Base-by-base conservation (phyloP, 1,284 basidiomycete genomes). In the Trichosporon ovoides region DNA sequence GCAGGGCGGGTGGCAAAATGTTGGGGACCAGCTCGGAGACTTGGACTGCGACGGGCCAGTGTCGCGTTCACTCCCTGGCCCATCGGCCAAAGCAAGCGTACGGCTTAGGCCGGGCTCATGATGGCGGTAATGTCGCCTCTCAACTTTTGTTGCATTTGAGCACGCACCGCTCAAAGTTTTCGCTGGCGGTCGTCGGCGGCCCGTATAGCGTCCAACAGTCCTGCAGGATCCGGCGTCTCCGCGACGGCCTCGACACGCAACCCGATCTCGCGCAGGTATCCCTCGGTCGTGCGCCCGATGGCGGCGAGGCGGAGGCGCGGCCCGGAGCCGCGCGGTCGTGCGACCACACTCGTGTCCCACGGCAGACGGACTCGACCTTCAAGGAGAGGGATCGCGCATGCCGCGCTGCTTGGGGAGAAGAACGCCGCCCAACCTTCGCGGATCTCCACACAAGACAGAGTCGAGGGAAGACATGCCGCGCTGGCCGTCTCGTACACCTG, bases 371-470 rank as follows among this genome's bases (percentile, higher is more conserved):
- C 36, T 0, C 24, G 33, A 13, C 0, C 3, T 7, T 50, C 22
- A 7, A 70, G 52, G 33, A 63, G 58, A 9, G 64, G 62, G 2
- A 75, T 52, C 3, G 71, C 72, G 6, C 64, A 63, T 9, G 55
- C 64, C 5, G 70, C 70, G 7, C 70, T 71, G 2, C 67, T 70
- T 20, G 76, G 76, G 7, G 73, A 70, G 65, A 76, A 77, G 64
- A 76, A 72, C 2, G 61, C 69, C 4, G 70, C 57, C 74, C 74
- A 75, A 83, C 84, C 80, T 19, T 87, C 83, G 5, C 91, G 79
- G 0, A 86, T 87, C 50, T 84, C 81, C 48, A 84, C 80, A 71
- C 83, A 87, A 40, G 74, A 64, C 1, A 80, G 69, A 68, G 91
- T 89, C 1, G 84, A 84, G 3, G 35, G 43, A 2, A 74, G 63